phyloP scores from a whole-genome alignment of 2,329 filamentous ascomycete genomes.

The Xylaria sp. region DNA sequence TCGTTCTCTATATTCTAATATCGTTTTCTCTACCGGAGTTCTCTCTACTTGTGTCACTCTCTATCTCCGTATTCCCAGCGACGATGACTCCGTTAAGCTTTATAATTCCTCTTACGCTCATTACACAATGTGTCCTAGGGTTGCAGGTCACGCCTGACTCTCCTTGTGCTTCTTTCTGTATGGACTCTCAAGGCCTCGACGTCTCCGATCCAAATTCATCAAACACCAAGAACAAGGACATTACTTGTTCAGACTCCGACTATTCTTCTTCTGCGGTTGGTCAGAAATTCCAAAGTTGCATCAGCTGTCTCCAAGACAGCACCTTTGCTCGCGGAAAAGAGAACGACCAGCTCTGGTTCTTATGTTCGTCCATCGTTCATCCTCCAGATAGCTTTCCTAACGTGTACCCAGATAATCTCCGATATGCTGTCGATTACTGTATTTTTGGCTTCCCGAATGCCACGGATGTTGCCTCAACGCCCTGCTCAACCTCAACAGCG shows the following conservation, averaged over 20 bases:
- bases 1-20: slow-evolving; percentile 6
- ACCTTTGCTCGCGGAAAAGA: slow-evolving; percentile 49
- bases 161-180: slow-evolving; percentile 55
- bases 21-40: slow-evolving; percentile 4
- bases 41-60: slow-evolving; percentile 1
- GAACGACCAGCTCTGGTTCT: slow-evolving; percentile 58
- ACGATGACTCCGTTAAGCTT: slow-evolving; percentile 33
- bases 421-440: slow-evolving; percentile 56
- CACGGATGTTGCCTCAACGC: slow-evolving; percentile 46
- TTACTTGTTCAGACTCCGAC: slow-evolving; percentile 51
- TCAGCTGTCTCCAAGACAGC: slow-evolving; percentile 57
- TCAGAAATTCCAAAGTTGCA: slow-evolving; percentile 51
- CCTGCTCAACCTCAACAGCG: slow-evolving; percentile 54
- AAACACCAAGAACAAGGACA: slow-evolving; percentile 47
- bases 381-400: slow-evolving; percentile 13
- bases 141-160: slow-evolving; percentile 58
- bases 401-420: slow-evolving; percentile 50
- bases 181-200: slow-evolving; percentile 46
- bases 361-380: slow-evolving; percentile 47
- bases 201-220: slow-evolving; percentile 51
- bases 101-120: slow-evolving; percentile 27
- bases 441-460: slow-evolving; percentile 56
- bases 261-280: slow-evolving; percentile 45
- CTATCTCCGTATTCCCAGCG: slow-evolving; percentile 19
- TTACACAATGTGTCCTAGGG: slow-evolving; percentile 28